Evolutionary conservation across 768 basidiomycete genomes (phyloP).

Genomic region (Trichaptum fuscoviolaceum): DNA sequence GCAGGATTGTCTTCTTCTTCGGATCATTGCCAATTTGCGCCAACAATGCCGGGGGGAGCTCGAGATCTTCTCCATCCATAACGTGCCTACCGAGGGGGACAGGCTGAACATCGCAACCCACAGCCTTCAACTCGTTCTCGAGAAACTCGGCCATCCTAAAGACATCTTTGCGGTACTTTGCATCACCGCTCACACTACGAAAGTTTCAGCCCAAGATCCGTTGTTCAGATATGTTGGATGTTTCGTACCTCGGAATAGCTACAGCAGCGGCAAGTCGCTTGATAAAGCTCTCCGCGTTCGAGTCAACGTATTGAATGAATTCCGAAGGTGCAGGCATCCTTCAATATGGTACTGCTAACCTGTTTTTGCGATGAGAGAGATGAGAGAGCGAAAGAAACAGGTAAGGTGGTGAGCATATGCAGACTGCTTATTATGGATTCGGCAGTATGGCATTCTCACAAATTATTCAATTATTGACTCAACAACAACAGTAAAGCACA

Average conservation of each 20-base stretch:
- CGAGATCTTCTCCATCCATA: constrained; percentile 64
- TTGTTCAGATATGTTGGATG: neutral
- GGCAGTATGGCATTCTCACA: neutral
- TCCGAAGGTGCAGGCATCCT: constrained; percentile 30
- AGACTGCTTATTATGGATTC: neutral
- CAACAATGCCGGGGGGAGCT: constrained; percentile 79
- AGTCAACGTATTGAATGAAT: constrained; percentile 52
- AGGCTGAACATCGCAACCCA: constrained; percentile 73
- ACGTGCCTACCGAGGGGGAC: constrained; percentile 74
- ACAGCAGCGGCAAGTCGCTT: constrained; percentile 76
- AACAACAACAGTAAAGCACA: neutral
- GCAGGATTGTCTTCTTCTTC: constrained; percentile 86
- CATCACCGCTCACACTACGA: constrained; percentile 64
- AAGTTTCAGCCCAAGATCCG: neutral
- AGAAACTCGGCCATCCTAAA: constrained; percentile 85
- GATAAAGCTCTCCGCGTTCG: constrained; percentile 69
- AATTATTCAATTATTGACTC: neutral
- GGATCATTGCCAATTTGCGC: constrained; percentile 79
- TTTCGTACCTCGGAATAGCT: constrained; percentile 65
- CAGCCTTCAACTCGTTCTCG: constrained; percentile 60
- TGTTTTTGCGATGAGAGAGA: neutral
- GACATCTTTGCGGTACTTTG: constrained; percentile 67
- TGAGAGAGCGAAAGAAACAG: neutral
- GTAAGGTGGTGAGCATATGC: neutral
- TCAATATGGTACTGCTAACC: neutral